A percentile compares a stretch with the other conserved stretches of the same genome.
phyloP scores from a whole-genome alignment of 768 basidiomycete genomes.

The Agaricus sinodeliciosus region DNA sequence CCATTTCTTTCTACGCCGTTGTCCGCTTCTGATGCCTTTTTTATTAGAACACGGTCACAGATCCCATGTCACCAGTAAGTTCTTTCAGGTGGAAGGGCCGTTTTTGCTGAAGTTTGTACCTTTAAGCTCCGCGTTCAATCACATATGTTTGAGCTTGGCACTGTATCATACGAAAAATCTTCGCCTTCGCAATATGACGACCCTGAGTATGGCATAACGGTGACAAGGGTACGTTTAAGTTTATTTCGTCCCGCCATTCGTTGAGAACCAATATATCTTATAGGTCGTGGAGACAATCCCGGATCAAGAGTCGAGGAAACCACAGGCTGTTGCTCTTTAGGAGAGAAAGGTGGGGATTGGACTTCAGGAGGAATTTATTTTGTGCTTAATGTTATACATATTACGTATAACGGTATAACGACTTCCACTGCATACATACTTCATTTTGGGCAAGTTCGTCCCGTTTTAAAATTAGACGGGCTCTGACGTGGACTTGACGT shows the following conservation, averaged over 20 bases:
- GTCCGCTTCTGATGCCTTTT: neutral
- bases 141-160: conserved; percentile 22
- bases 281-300: conserved; percentile 31
- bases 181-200: conserved; percentile 14
- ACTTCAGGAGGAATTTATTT: neutral
- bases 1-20: neutral
- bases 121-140: conserved; percentile 13
- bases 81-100: neutral
- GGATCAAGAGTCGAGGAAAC: conserved; percentile 2
- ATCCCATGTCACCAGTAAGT: conserved; percentile 1
- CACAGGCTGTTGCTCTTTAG: conserved; percentile 1
- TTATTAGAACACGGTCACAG: neutral
- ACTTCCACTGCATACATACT: no score
- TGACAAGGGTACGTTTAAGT: conserved; percentile 27
- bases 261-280: neutral
- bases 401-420: neutral
- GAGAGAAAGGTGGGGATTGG: neutral
- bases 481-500: no score
- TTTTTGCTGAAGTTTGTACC: no score
- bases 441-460: no score
- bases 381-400: neutral
- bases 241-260: neutral
- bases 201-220: conserved; percentile 30
- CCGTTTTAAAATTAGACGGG: no score
- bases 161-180: conserved; percentile 11